Conservation (phyloP, 306 rosid species). For the Chamaecrista fasciculata region DNA sequence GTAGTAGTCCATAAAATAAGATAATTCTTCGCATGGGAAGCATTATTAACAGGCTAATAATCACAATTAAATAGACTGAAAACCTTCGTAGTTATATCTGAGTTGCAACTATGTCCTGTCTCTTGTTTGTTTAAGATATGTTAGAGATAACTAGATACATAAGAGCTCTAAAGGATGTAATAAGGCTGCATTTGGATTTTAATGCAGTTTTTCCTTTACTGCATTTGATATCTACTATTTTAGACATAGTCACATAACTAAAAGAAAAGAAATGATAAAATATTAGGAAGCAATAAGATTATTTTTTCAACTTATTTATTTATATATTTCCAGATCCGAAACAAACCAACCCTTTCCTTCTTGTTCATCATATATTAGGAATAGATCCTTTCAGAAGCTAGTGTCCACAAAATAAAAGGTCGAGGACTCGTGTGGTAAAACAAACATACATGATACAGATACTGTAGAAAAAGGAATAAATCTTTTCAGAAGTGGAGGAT, state of each 20-base stretch:
- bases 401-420: not conserved
- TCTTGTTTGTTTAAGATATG: not conserved
- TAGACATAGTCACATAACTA: too few species aligned
- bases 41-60: too few species aligned
- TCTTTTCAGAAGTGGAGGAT: conserved; percentile 3
- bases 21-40: too few species aligned
- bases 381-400: not conserved
- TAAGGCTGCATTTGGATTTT: not conserved
- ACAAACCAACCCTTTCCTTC: not conserved
- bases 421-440: not conserved
- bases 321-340: not conserved
- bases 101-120: not conserved
- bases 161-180: not conserved
- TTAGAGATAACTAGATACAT: not conserved
- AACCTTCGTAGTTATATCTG: not conserved
- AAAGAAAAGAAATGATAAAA: too few species aligned
- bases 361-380: not conserved
- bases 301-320: too few species aligned
- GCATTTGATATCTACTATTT: not conserved
- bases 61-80: not conserved
- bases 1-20: too few species aligned
- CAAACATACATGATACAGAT: too few species aligned
- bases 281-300: too few species aligned
- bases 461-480: not conserved
- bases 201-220: too few species aligned